Percentiles rank a stretch among this genome's conserved stretches.
phyloP scores from a whole-genome alignment of 2,329 filamentous ascomycete species.

The Escovopsis sp. region DNA sequence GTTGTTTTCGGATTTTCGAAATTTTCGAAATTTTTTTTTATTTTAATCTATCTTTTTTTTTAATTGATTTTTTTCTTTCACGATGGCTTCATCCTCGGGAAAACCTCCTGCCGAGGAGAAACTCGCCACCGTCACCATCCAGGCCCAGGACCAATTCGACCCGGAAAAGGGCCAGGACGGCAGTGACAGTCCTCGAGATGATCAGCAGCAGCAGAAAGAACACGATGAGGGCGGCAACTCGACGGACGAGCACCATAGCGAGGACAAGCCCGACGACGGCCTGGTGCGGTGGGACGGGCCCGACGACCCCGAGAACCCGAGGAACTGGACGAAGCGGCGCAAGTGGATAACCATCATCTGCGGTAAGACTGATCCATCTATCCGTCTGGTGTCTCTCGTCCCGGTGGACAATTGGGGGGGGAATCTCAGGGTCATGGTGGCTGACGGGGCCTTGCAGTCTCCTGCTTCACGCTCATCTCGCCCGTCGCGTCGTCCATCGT shows the following conservation, averaged over 20 bases:
- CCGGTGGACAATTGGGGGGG: not conserved
- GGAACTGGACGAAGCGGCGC: conserved; percentile 38
- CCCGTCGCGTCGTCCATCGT: conserved; percentile 44
- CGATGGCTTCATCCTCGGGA: no score
- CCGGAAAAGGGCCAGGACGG: no score
- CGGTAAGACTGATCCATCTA: conserved; percentile 8
- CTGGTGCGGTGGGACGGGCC: conserved; percentile 37
- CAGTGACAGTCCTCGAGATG: not conserved
- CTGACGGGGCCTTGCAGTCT: conserved; percentile 17
- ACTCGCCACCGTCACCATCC: no score
- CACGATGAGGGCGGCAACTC: no score
- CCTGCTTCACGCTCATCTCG: conserved; percentile 45
- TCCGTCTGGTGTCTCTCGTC: no score
- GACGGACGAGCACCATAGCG: no score
- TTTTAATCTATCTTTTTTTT: no score
- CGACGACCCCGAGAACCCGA: conserved; percentile 34
- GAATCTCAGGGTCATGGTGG: not conserved
- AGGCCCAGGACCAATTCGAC: no score
- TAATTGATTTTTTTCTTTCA: no score
- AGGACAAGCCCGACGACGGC: conserved; percentile 14
- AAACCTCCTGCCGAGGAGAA: no score
- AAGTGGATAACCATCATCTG: conserved; percentile 42
- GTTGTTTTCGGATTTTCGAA: no score
- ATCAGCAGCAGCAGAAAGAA: not conserved
- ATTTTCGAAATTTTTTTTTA: no score